Conservation (phyloP, 2,329 filamentous ascomycete genomes). For the Ophioceras dolichostomum region DNA sequence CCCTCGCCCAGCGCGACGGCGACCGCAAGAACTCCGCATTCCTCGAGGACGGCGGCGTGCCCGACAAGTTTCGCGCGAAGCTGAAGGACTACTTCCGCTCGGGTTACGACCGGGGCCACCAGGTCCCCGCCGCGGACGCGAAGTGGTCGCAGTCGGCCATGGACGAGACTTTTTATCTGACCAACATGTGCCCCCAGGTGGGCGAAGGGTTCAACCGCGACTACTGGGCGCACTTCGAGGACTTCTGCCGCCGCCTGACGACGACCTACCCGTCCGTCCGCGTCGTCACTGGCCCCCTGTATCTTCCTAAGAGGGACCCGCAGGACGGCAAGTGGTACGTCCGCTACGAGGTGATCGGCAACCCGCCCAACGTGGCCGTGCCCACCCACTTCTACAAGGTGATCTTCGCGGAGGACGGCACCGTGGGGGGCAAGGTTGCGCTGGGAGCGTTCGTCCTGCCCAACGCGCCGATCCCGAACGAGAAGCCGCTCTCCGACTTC, state of each 20-base stretch:
- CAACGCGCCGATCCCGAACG: slow-evolving; percentile 78
- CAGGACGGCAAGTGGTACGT: slow-evolving; percentile 91
- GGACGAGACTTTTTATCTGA: slow-evolving; percentile 86
- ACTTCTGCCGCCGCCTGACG: slow-evolving; percentile 83
- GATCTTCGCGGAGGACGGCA: slow-evolving; percentile 84
- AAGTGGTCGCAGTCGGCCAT: slow-evolving; percentile 93
- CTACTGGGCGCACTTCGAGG: slow-evolving; percentile 98
- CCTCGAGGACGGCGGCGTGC: slow-evolving; percentile 67
- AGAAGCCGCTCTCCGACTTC: slow-evolving; percentile 79
- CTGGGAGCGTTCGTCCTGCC: slow-evolving; percentile 91
- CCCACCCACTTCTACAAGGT: slow-evolving; percentile 99
- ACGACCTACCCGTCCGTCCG: slow-evolving; percentile 72
- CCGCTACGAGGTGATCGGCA: slow-evolving; percentile 89
- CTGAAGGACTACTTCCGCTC: slow-evolving; percentile 91
- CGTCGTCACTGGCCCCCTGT: slow-evolving; percentile 86
- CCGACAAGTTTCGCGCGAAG: slow-evolving; percentile 76
- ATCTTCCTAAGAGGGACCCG: slow-evolving; percentile 73
- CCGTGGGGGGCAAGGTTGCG: slow-evolving; percentile 59
- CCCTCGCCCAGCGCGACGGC: slow-evolving; percentile 59
- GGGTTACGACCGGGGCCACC: slow-evolving; percentile 92
- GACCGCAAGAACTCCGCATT: slow-evolving; percentile 80
- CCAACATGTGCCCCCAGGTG: slow-evolving; percentile 97
- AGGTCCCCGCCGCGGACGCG: slow-evolving; percentile 90
- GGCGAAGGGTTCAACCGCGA: slow-evolving; percentile 97
- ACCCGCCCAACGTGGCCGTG: slow-evolving; percentile 85